These are phyloP conservation scores for Santalum album DNA, from an alignment of 164 flowering plant genomes.

Conservation along the genomic window DNA sequence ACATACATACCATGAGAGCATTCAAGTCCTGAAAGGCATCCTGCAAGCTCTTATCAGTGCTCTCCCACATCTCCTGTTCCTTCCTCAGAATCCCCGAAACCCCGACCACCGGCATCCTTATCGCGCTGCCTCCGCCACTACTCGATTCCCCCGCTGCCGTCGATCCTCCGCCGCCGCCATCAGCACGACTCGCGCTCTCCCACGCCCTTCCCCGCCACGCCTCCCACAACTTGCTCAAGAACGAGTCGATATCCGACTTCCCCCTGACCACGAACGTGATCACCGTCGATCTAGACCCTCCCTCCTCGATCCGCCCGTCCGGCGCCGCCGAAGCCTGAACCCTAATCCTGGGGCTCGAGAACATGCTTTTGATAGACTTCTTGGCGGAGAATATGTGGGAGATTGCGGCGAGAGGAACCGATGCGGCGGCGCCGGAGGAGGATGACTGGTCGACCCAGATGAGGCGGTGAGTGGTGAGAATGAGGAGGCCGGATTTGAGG, in stretches of 20 bases:
- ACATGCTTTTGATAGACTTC: constrained; percentile 69
- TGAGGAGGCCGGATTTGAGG: constrained; percentile 53
- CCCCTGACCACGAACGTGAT: constrained; percentile 63
- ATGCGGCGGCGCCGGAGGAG: constrained; percentile 10
- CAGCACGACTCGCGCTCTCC: constrained; percentile 32
- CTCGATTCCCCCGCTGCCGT: constrained; percentile 14
- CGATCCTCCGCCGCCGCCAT: constrained; percentile 4
- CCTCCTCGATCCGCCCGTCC: constrained; percentile 11
- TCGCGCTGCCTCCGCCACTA: constrained; percentile 7
- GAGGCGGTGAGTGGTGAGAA: constrained; percentile 81
- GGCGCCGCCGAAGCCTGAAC: constrained; percentile 40
- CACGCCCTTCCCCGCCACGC: constrained; percentile 70
- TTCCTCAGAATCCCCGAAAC: constrained; percentile 88
- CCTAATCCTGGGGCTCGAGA: constrained; percentile 67
- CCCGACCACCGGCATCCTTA: constrained; percentile 55
- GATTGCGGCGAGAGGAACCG: constrained; percentile 50
- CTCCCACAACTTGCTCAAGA: constrained; percentile 59
- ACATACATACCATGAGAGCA: constrained; percentile 78
- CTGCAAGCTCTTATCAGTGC: constrained; percentile 87
- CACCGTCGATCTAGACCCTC: constrained; percentile 29
- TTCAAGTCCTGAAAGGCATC: constrained; percentile 94
- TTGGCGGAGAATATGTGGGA: constrained; percentile 53
- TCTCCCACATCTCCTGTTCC: constrained; percentile 98
- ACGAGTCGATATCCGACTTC: constrained; percentile 56
- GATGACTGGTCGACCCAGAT: constrained; percentile 45